Conservation (phyloP, 139 green algal species). For the Chlorella vulgaris region DNA sequence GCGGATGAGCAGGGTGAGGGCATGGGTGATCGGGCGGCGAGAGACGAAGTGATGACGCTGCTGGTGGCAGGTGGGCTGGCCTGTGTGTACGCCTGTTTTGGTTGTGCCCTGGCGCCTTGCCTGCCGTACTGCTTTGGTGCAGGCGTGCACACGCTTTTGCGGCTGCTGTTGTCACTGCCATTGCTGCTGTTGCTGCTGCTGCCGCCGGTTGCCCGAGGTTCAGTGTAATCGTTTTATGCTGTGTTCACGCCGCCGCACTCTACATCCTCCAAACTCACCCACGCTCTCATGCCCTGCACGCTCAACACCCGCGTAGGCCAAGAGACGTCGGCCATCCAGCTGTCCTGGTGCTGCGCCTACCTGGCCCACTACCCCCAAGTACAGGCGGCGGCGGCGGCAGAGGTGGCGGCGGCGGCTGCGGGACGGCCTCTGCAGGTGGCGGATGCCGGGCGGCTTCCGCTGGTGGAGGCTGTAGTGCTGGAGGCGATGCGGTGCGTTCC, state of each 20-base stretch:
- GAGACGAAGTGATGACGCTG: slow-evolving; percentile 89
- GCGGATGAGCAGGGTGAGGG: slow-evolving; percentile 63
- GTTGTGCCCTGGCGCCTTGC: no score
- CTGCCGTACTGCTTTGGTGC: no score
- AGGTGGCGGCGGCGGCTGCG: slow-evolving; percentile 28
- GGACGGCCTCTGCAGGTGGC: not conserved
- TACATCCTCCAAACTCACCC: no score
- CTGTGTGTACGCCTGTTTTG: not conserved
- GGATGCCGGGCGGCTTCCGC: slow-evolving; percentile 44
- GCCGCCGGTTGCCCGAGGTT: no score
- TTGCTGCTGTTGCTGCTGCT: no score
- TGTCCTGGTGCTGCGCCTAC: slow-evolving; percentile 76
- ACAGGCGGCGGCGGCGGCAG: slow-evolving; percentile 49
- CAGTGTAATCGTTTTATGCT: no score
- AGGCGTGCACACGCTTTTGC: no score
- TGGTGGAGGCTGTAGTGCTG: slow-evolving; percentile 73
- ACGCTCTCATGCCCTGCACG: no score
- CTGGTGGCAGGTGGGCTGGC: slow-evolving; percentile 60
- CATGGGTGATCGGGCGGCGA: slow-evolving; percentile 70
- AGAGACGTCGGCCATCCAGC: slow-evolving; percentile 87
- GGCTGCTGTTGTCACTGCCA: no score
- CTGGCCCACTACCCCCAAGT: slow-evolving; percentile 75
- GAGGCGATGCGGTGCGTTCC: slow-evolving; percentile 74
- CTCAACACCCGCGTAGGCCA: no score
- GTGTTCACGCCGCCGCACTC: no score